These are phyloP conservation scores for Achaetomiella virescens DNA, from an alignment of 495 filamentous ascomycete species.

Conservation along the genomic window DNA sequence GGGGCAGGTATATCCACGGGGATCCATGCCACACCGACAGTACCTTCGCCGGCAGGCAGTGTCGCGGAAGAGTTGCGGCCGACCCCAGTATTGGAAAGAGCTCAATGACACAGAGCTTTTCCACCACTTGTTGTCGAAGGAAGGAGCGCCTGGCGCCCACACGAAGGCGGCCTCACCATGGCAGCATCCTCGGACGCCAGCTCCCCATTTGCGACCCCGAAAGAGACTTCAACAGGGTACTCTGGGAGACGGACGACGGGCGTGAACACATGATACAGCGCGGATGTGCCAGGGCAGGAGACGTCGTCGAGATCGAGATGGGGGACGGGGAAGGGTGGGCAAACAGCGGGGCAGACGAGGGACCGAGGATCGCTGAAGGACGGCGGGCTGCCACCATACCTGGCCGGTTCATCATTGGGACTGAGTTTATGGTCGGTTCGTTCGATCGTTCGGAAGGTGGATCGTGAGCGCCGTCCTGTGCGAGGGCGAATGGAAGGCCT, in stretches of 20 bases:
- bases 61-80: not conserved
- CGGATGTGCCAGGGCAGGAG: slow-evolving; percentile 3
- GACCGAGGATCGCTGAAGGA: slow-evolving; percentile 17
- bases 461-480: not conserved
- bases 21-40: not conserved
- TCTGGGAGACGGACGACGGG: too few species aligned
- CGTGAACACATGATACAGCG: not conserved
- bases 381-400: slow-evolving; percentile 37
- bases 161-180: not conserved
- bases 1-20: not conserved
- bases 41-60: not conserved
- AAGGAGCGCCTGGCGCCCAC: not conserved
- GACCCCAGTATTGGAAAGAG: not conserved
- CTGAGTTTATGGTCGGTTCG: not conserved
- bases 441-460: not conserved
- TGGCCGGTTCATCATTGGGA: slow-evolving; percentile 50
- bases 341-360: slow-evolving; percentile 30
- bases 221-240: too few species aligned
- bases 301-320: slow-evolving; percentile 21
- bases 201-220: too few species aligned
- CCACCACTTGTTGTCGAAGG: not conserved
- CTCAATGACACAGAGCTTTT: not conserved
- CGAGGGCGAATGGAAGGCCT: not conserved
- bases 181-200: too few species aligned
- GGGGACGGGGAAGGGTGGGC: not conserved